Base-by-base conservation (phyloP, 2,329 filamentous ascomycete genomes). In the Pseudogymnoascus sp. region DNA sequence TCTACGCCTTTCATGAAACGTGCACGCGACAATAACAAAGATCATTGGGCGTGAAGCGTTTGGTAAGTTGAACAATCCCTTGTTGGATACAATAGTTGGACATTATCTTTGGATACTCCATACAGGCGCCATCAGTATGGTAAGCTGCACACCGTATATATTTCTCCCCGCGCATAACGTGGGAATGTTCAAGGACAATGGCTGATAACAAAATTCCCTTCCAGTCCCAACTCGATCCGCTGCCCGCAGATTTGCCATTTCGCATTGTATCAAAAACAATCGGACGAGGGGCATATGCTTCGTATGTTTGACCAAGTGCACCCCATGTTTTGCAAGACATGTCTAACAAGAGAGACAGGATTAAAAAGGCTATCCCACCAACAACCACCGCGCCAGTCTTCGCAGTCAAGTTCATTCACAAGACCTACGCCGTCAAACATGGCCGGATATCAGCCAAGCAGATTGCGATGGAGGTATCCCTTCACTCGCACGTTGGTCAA, bases 321-420 rank as follows among this genome's bases (percentile, higher is more conserved):
- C 63, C 58, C 66, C 69, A 65, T 64, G 62, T 64, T 70, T 68
- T 45, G 65, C 62, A 35, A 35, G 52, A 60, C 62, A 55, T 40
- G 40, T 33, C 59, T 60, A 36, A 52, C 59, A 40, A 33, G 39
- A 35, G 33, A 29, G 27, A 0, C 59, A 73, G 72, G 62, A 62
- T 74, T 93, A 96, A 96, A 73, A 97, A 97, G 78, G 94, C 93
- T 31, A 85, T 88, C 55, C 93, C 93, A 6, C 78, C 87, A 25
- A 82, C 88, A 66, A 75, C 81, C 1, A 77, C 83, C 27, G 82
- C 78, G 27, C 93, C 93, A 31, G 79, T 99, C 63, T 97, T 99
- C 74, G 94, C 95, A 12, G 91, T 99, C 75, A 99, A 99, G 75
- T 90, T 99, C 76, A 97, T 99, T 73, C 93, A 99, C 79, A 99